Conservation (phyloP, 345 rosid genomes). For the Euclidium syriacum region DNA sequence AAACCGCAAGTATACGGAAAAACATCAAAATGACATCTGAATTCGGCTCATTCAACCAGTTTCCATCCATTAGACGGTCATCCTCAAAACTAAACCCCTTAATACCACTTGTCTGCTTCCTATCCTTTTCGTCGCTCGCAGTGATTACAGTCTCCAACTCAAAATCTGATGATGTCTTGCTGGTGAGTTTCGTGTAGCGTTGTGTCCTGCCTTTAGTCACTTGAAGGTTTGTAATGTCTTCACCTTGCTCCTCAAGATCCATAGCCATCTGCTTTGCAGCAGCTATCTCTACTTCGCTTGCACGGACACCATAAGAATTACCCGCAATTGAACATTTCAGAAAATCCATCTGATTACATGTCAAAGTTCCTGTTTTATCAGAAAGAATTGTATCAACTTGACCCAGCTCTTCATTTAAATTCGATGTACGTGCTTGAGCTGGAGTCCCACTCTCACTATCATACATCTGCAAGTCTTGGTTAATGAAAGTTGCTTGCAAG, state of each 20-base stretch:
- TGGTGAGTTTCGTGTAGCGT: constrained; percentile 22
- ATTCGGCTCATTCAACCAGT: constrained; percentile 48
- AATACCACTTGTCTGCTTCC: constrained; percentile 18
- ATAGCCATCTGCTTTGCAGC: constrained; percentile 48
- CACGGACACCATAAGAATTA: constrained; percentile 50
- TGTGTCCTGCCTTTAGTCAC: constrained; percentile 9
- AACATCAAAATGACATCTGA: constrained; percentile 48
- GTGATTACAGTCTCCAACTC: constrained; percentile 76
- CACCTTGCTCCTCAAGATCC: constrained; percentile 41
- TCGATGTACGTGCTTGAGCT: constrained; percentile 65
- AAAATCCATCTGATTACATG: constrained; percentile 83
- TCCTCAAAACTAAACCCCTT: constrained; percentile 71
- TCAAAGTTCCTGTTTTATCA: constrained; percentile 83
- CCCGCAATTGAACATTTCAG: constrained; percentile 81
- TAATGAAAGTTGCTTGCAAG: constrained; percentile 62
- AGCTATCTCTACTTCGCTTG: constrained; percentile 59
- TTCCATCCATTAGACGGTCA: constrained; percentile 46
- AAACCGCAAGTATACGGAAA: constrained; percentile 61
- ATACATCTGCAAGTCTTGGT: constrained; percentile 58
- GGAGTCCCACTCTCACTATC: constrained; percentile 54
- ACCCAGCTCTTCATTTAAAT: constrained; percentile 75
- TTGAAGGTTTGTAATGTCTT: constrained; percentile 1
- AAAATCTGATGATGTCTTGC: constrained; percentile 43
- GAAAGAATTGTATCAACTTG: constrained; percentile 71
- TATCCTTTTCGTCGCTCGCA: constrained; percentile 41